A percentile compares a stretch with the other conserved stretches of the same genome.
Conservation (phyloP, 2,329 filamentous ascomycete species). For the Hymenoscyphus salicellus region DNA sequence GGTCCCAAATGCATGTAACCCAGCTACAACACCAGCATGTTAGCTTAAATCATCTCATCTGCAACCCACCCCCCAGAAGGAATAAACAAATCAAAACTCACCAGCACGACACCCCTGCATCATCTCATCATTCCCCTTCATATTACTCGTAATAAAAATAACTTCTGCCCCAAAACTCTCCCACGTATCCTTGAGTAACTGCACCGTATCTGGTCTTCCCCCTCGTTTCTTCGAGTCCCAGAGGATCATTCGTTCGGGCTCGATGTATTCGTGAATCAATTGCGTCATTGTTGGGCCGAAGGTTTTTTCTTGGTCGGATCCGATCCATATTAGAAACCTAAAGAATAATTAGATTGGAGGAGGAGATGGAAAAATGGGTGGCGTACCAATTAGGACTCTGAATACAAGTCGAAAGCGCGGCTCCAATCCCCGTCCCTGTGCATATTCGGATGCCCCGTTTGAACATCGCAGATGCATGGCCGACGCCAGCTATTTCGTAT, state of each 20-base stretch:
- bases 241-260: constrained; percentile 42
- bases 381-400: constrained; percentile 40
- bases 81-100: constrained; percentile 23
- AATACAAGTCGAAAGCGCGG: constrained; percentile 43
- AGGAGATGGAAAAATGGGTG: background rate
- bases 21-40: constrained; percentile 30
- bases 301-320: constrained; percentile 42
- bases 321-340: constrained; percentile 45
- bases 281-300: constrained; percentile 42
- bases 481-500: constrained; percentile 39
- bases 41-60: constrained; percentile 11
- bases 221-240: constrained; percentile 44
- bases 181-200: constrained; percentile 42
- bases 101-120: constrained; percentile 42
- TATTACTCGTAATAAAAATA: constrained; percentile 44
- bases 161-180: constrained; percentile 42
- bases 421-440: constrained; percentile 43
- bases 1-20: constrained; percentile 41
- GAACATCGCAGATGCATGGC: constrained; percentile 44
- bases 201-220: constrained; percentile 40
- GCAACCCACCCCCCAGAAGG: background rate
- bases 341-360: background rate
- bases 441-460: constrained; percentile 43
- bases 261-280: constrained; percentile 41
- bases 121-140: constrained; percentile 44